Conservation (phyloP, 225 moss, liverwort and hornwort genomes). For the Bryoerythrophyllum caledonicum region DNA sequence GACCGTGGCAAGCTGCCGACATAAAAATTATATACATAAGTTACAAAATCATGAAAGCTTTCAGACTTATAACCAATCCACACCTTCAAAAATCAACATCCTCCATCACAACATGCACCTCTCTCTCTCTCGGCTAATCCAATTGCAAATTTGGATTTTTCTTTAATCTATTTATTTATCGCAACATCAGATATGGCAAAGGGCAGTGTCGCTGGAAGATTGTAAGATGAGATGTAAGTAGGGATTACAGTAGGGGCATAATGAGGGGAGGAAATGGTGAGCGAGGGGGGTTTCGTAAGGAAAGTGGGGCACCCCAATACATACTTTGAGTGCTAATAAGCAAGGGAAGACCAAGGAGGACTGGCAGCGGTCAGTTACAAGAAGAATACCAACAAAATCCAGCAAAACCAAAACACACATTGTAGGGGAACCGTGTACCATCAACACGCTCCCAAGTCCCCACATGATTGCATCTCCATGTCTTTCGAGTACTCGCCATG, state of each 20-base stretch:
- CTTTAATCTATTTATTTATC: too few relatives aligned
- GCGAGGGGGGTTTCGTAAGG: slow-evolving; percentile 7
- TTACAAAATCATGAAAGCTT: too few relatives aligned
- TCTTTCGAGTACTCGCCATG: background rate
- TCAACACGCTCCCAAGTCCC: background rate
- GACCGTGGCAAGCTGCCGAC: too few relatives aligned
- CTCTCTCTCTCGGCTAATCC: too few relatives aligned
- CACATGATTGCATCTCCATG: slow-evolving; percentile 17
- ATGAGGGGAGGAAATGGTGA: slow-evolving; percentile 9
- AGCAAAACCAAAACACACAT: background rate
- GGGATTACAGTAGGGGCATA: slow-evolving; percentile 1
- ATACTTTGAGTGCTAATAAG: slow-evolving; percentile 13
- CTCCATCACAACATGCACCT: too few relatives aligned
- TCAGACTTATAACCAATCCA: too few relatives aligned
- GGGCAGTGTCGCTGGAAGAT: background rate
- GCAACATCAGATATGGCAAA: background rate
- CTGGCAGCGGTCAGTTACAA: slow-evolving; percentile 15
- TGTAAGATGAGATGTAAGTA: background rate
- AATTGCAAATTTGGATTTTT: too few relatives aligned
- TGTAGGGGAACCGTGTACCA: background rate
- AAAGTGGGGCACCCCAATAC: slow-evolving; percentile 21
- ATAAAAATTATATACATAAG: too few relatives aligned
- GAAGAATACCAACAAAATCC: background rate
- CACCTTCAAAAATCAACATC: too few relatives aligned
- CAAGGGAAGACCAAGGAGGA: slow-evolving; percentile 19